phyloP scores from a whole-genome alignment of 2,329 filamentous ascomycete species.

The Laburnicola sp. region DNA sequence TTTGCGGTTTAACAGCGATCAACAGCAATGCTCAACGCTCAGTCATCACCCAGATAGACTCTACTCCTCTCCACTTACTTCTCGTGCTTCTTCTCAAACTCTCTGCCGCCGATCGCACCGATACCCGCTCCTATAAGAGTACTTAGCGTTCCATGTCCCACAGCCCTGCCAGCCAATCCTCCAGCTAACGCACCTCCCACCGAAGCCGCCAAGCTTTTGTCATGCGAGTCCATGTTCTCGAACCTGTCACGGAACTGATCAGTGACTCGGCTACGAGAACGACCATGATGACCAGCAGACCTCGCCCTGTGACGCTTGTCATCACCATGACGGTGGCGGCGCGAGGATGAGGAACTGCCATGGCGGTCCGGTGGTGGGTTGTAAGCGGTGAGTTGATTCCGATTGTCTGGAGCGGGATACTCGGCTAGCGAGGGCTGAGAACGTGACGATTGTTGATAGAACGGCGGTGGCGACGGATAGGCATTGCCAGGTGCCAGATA shows the following conservation, averaged over 20 bases:
- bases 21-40: neutral
- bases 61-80: conserved; percentile 25
- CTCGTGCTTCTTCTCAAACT: conserved; percentile 29
- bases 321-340: conserved; percentile 19
- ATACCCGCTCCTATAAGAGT: conserved; percentile 44
- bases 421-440: conserved; percentile 36
- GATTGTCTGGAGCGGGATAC: conserved; percentile 18
- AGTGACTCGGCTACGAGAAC: conserved; percentile 38
- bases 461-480: conserved; percentile 39
- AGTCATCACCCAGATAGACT: neutral
- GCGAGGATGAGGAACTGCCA: conserved; percentile 29
- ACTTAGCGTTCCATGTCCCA: conserved; percentile 42
- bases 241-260: conserved; percentile 43
- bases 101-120: conserved; percentile 37
- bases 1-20: neutral
- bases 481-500: conserved; percentile 25
- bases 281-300: conserved; percentile 40
- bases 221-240: conserved; percentile 38
- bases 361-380: conserved; percentile 31
- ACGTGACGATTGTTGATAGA: conserved; percentile 40
- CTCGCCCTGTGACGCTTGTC: conserved; percentile 39
- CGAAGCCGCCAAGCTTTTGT: conserved; percentile 39
- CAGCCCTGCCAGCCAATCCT: conserved; percentile 37
- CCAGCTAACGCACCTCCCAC: conserved; percentile 46
- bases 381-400: conserved; percentile 24